phyloP scores from a whole-genome alignment of 495 filamentous ascomycete genomes.

The Parachaetomium inaequale region DNA sequence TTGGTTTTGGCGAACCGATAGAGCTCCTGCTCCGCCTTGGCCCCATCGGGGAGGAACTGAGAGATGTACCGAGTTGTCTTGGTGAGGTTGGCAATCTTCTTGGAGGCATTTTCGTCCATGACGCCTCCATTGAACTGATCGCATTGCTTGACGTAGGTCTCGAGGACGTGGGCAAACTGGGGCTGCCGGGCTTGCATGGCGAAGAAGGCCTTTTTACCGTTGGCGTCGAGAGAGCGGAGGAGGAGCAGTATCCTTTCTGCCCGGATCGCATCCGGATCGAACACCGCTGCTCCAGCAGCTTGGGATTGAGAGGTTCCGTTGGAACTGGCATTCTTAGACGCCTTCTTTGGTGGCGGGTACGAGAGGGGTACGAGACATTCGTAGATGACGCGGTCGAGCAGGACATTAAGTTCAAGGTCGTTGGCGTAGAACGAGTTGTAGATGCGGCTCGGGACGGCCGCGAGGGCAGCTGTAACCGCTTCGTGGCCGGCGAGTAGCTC shows the following conservation, averaged over 20 bases:
- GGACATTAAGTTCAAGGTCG: slow-evolving; percentile 76
- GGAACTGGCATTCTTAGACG: slow-evolving; percentile 42
- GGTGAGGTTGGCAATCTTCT: slow-evolving; percentile 63
- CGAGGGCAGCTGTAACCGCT: slow-evolving; percentile 63
- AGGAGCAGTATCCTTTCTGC: slow-evolving; percentile 81
- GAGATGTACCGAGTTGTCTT: slow-evolving; percentile 63
- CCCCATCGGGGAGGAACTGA: slow-evolving; percentile 69
- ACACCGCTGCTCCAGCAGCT: slow-evolving; percentile 42
- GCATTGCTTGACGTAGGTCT: slow-evolving; percentile 70
- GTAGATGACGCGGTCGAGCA: slow-evolving; percentile 81
- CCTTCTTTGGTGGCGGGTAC: slow-evolving; percentile 67
- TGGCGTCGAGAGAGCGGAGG: slow-evolving; percentile 70
- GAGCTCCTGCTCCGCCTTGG: slow-evolving; percentile 64
- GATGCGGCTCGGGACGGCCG: slow-evolving; percentile 78
- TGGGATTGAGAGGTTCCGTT: slow-evolving; percentile 59
- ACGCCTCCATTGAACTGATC: slow-evolving; percentile 87
- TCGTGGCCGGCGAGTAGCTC: slow-evolving; percentile 85
- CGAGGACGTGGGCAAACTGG: slow-evolving; percentile 63
- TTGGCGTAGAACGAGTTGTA: slow-evolving; percentile 89
- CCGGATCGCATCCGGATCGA: slow-evolving; percentile 78
- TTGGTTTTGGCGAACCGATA: slow-evolving; percentile 89
- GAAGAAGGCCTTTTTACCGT: slow-evolving; percentile 82
- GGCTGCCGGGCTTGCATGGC: slow-evolving; percentile 74
- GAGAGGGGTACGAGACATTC: slow-evolving; percentile 79
- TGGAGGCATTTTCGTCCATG: slow-evolving; percentile 65